A percentile compares a stretch with the other conserved stretches of the same genome.
These are phyloP conservation scores for Mycena epipterygia DNA, from an alignment of 768 basidiomycete genomes.

Conservation along the genomic window DNA sequence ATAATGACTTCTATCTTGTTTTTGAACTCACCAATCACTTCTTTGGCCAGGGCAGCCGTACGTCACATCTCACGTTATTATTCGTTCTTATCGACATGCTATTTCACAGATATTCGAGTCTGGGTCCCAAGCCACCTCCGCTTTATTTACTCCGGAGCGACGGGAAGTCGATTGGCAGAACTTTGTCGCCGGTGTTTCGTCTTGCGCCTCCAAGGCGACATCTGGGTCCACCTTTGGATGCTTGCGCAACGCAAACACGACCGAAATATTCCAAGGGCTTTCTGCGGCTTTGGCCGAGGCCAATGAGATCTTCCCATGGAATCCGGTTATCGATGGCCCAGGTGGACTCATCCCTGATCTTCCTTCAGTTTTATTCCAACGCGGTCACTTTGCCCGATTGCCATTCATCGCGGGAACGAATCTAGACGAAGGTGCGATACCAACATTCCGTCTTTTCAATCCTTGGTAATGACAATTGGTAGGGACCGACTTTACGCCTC, in stretches of 20 bases:
- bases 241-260: conserved; percentile 44
- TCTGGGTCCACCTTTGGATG: conserved; percentile 51
- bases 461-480: no score
- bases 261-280: conserved; percentile 45
- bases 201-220: conserved; percentile 41
- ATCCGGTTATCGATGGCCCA: conserved; percentile 57
- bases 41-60: conserved; percentile 49
- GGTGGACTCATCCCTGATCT: conserved; percentile 56
- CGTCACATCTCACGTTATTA: conserved; percentile 11
- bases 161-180: conserved; percentile 47
- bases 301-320: conserved; percentile 46
- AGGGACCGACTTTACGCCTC: no score
- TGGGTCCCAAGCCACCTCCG: conserved; percentile 48
- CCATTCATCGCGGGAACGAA: conserved; percentile 61
- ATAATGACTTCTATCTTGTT: conserved; percentile 55
- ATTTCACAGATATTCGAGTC: conserved; percentile 58
- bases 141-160: conserved; percentile 46
- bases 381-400: conserved; percentile 52
- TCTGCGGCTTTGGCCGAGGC: conserved; percentile 38
- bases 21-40: conserved; percentile 46
- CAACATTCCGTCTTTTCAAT: neutral
- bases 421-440: conserved; percentile 59
- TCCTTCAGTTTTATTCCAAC: conserved; percentile 48
- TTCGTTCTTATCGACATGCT: neutral
- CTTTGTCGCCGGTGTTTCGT: conserved; percentile 46